Evolutionary conservation across 805 yeast species (phyloP).

Genomic region (Maudiozyma turicensis): DNA sequence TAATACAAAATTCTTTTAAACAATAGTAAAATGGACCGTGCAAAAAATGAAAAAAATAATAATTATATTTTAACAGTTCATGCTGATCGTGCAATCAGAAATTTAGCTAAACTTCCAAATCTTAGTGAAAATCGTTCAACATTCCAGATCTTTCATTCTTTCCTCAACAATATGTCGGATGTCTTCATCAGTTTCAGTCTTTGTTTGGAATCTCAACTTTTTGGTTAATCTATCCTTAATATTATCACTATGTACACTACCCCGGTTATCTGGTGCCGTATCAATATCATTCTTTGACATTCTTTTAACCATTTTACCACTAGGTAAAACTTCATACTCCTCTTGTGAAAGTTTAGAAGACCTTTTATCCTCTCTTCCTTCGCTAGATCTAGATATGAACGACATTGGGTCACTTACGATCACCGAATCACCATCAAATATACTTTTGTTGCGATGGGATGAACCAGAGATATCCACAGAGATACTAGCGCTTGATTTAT

Average conservation of each 20-base stretch:
- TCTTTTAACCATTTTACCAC: conserved; percentile 54
- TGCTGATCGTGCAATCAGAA: background rate
- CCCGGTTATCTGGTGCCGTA: background rate
- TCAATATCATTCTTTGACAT: conserved; percentile 10
- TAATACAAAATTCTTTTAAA: too few relatives aligned
- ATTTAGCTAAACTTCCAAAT: background rate
- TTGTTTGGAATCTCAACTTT: conserved; percentile 31
- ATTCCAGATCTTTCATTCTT: conserved; percentile 33
- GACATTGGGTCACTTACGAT: background rate
- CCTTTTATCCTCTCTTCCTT: background rate
- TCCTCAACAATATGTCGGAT: conserved; percentile 47
- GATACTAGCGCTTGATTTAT: conserved; percentile 4
- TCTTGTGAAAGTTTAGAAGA: conserved; percentile 9
- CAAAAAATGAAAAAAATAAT: too few relatives aligned
- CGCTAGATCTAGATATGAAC: background rate
- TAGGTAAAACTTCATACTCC: conserved; percentile 54
- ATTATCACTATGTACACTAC: background rate
- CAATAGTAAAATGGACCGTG: too few relatives aligned
- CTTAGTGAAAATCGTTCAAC: background rate
- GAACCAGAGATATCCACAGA: background rate
- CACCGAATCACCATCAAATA: background rate
- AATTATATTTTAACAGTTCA: too few relatives aligned
- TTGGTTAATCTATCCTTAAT: conserved; percentile 17
- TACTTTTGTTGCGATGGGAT: conserved; percentile 1
- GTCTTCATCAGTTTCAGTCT: conserved; percentile 32